Conservation (phyloP, 2,329 filamentous ascomycete genomes). For the Magnaporthales sp. region DNA sequence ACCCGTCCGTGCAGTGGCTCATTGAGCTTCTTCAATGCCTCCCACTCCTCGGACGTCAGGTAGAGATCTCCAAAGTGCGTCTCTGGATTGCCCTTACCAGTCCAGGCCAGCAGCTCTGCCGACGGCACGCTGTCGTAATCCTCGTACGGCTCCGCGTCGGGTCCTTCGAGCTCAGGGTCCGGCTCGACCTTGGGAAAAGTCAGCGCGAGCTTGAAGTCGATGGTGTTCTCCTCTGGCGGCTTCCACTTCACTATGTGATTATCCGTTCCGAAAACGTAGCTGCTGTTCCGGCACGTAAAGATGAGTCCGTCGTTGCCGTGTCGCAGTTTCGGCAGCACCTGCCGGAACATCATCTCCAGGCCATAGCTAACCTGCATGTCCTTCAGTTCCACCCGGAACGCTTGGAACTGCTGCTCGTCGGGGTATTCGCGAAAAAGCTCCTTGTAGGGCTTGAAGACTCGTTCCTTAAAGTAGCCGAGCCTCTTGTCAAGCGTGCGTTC, state of each 20-base stretch:
- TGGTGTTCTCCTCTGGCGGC: conserved; percentile 85
- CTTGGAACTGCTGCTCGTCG: conserved; percentile 58
- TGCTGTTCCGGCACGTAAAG: conserved; percentile 85
- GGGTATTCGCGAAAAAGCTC: conserved; percentile 57
- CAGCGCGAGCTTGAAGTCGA: conserved; percentile 80
- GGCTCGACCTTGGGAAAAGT: conserved; percentile 66
- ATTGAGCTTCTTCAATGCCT: conserved; percentile 61
- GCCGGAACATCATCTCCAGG: conserved; percentile 83
- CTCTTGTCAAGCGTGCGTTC: conserved; percentile 79
- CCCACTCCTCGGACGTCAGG: conserved; percentile 74
- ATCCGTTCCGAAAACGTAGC: conserved; percentile 87
- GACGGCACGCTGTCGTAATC: conserved; percentile 76
- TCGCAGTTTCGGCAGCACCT: conserved; percentile 72
- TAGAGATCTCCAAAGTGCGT: conserved; percentile 57
- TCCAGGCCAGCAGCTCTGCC: conserved; percentile 58
- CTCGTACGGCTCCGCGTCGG: conserved; percentile 54
- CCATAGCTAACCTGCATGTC: conserved; percentile 83
- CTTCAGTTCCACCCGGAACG: conserved; percentile 82
- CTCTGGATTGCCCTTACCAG: conserved; percentile 53
- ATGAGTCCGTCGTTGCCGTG: conserved; percentile 97
- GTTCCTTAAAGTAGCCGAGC: conserved; percentile 74
- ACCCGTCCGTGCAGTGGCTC: conserved; percentile 79
- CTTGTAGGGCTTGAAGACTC: conserved; percentile 64
- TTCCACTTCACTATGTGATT: conserved; percentile 97
- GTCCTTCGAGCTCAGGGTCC: conserved; percentile 51